These are phyloP conservation scores for Globisporangium recalcitrans DNA, from an alignment of 352 stramenopile genomes.

Conservation along the genomic window DNA sequence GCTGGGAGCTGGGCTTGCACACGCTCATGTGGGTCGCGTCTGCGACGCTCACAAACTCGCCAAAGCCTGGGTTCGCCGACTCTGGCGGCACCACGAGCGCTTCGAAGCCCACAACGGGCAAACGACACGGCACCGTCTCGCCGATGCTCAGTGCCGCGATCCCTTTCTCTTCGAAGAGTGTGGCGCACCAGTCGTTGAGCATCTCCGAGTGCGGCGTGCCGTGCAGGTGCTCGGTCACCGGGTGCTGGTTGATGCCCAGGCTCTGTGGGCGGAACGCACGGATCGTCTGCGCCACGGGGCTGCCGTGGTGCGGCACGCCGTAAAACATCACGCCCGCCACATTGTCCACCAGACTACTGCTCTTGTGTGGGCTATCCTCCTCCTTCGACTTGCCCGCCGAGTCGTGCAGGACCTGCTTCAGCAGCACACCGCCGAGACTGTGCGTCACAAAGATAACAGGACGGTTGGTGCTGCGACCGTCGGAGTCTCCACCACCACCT, in stretches of 20 bases:
- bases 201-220: constrained; percentile 70
- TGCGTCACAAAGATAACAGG: constrained; percentile 84
- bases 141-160: constrained; percentile 65
- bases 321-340: constrained; percentile 79
- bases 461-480: constrained; percentile 19
- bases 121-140: constrained; percentile 53
- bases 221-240: constrained; percentile 69
- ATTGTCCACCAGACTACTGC: constrained; percentile 38
- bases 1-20: constrained; percentile 58
- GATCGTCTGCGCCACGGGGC: constrained; percentile 59
- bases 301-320: constrained; percentile 59
- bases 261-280: constrained; percentile 46
- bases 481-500: background rate
- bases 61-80: constrained; percentile 73
- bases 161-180: constrained; percentile 42
- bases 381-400: constrained; percentile 14
- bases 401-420: constrained; percentile 80
- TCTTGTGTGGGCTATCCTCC: background rate
- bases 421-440: constrained; percentile 73
- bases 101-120: constrained; percentile 66
- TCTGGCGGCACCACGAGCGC: constrained; percentile 61
- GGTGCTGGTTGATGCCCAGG: constrained; percentile 51
- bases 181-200: constrained; percentile 72
- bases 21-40: constrained; percentile 71
- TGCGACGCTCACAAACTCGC: constrained; percentile 51